Base-by-base conservation (phyloP, 106 monocot species). In the Cymbidium sinense region DNA sequence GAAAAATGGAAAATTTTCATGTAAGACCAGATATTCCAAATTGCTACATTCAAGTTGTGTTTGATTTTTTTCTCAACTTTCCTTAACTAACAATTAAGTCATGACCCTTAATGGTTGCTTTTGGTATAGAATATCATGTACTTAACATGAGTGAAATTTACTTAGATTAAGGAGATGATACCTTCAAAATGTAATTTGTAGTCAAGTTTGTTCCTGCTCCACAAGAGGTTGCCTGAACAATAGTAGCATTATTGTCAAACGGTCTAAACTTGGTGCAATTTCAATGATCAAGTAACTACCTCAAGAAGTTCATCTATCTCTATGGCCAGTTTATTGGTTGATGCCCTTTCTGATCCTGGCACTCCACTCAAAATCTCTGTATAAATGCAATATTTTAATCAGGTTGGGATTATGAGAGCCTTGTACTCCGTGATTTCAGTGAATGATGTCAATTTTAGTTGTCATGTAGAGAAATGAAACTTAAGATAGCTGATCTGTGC, bases 111-210 rank as follows among this genome's bases (percentile, higher is more conserved):
- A 31, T 69, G 69, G n/a, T 15, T 69, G 8, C 17, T 5, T 69
- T 69, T 64, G 64, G 27, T 29, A 54, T 39, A 39, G 7, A 54
- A 19, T 54, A 54, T 54, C 29, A 29, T 29, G 5, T 64, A 64
- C 29, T 39, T 39, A n/a, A 39, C 37, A 51, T 51, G 51, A 51
- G 51, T 17, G 19, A 51, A 51, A 12, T 4, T 4, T 51, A 15
- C 18, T 69, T 2, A 39, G 4, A 33, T 19, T 7, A 44, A 44
- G 23, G 21, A 79, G 29, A 43, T 33, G 18, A 70, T 79, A 84
- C 87, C 87, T 87, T 85, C 28, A 87, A 35, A 50, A 87, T 43
- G 65, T 87, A 87, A 54, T 76, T 82, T 51, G 81, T 83, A 36
- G 81, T 85, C 76, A 82, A 62, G 62, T 85, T 87, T 35, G 33